phyloP scores from a whole-genome alignment of 768 basidiomycete genomes.

The Chalciporus piperatus region DNA sequence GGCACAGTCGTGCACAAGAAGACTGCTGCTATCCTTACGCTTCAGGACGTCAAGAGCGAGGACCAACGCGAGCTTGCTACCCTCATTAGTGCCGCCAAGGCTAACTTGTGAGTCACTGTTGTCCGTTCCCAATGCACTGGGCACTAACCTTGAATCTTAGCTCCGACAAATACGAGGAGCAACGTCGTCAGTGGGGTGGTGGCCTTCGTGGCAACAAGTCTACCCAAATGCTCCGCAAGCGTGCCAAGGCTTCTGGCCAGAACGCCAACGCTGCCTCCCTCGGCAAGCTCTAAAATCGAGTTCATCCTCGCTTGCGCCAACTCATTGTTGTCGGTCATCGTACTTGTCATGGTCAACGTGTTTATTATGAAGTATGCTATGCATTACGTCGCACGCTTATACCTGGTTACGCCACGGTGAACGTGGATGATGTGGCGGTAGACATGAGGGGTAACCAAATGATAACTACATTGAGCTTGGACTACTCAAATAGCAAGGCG shows the following conservation, averaged over 20 bases:
- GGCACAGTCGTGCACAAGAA: constrained; percentile 99
- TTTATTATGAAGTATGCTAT: constrained; percentile 17
- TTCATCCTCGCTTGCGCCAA: background rate
- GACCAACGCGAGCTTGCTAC: constrained; percentile 92
- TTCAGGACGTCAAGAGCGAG: constrained; percentile 94
- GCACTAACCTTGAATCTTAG: constrained; percentile 33
- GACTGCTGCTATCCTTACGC: constrained; percentile 86
- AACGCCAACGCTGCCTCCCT: constrained; percentile 51
- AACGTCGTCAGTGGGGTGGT: constrained; percentile 92
- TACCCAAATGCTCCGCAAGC: constrained; percentile 88
- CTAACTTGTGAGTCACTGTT: constrained; percentile 78
- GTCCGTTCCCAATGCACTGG: background rate
- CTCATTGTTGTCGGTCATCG: constrained; percentile 3
- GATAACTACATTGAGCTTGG: too few species aligned
- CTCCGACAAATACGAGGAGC: constrained; percentile 91
- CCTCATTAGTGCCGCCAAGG: constrained; percentile 90
- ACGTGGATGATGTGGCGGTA: constrained; percentile 1
- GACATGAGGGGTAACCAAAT: too few species aligned
- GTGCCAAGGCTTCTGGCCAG: constrained; percentile 87
- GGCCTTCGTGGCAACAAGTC: constrained; percentile 95
- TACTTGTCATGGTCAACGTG: constrained; percentile 14
- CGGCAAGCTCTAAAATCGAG: constrained; percentile 56
- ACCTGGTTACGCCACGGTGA: constrained; percentile 5
- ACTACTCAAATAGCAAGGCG: too few species aligned
- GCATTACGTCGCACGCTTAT: constrained; percentile 6